These are phyloP conservation scores for Pythium vanterpoolii DNA, from an alignment of 352 stramenopile species.

Conservation along the genomic window DNA sequence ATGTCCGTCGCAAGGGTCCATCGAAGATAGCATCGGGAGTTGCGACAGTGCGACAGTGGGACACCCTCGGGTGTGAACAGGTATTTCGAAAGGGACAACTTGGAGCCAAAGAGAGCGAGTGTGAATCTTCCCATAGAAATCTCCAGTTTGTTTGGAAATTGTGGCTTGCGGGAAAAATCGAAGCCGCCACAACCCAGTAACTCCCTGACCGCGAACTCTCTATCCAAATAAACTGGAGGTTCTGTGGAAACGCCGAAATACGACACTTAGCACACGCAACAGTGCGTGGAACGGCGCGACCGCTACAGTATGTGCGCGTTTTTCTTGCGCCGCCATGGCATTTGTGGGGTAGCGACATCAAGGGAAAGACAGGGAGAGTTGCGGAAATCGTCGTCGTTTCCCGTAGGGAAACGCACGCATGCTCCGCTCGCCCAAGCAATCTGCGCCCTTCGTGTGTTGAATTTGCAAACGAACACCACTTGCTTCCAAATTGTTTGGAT, in stretches of 20 bases:
- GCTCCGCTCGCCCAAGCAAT: not conserved
- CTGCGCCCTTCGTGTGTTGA: not conserved
- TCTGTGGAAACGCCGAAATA: not conserved
- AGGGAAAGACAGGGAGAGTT: not conserved
- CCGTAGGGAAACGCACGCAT: not conserved
- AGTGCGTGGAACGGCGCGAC: not conserved
- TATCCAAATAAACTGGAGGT: too few relatives aligned
- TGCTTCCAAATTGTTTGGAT: not conserved
- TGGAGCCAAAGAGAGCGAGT: not conserved
- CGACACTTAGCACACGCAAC: slow-evolving; percentile 2
- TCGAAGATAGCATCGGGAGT: not conserved
- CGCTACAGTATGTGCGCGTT: not conserved
- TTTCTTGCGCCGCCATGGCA: too few relatives aligned
- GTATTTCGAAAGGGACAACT: slow-evolving; percentile 7
- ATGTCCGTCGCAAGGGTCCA: not conserved
- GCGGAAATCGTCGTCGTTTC: not conserved
- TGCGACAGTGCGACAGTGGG: slow-evolving; percentile 3
- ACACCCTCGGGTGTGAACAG: not conserved
- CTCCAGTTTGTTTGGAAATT: too few relatives aligned
- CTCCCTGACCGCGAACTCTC: not conserved
- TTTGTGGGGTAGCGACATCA: not conserved
- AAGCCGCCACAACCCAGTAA: not conserved
- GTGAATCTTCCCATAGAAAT: not conserved
- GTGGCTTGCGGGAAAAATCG: slow-evolving; percentile 6
- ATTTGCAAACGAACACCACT: not conserved